These are phyloP conservation scores for Agaricales sp. DNA, from an alignment of 1,284 basidiomycete genomes.

Conservation along the genomic window DNA sequence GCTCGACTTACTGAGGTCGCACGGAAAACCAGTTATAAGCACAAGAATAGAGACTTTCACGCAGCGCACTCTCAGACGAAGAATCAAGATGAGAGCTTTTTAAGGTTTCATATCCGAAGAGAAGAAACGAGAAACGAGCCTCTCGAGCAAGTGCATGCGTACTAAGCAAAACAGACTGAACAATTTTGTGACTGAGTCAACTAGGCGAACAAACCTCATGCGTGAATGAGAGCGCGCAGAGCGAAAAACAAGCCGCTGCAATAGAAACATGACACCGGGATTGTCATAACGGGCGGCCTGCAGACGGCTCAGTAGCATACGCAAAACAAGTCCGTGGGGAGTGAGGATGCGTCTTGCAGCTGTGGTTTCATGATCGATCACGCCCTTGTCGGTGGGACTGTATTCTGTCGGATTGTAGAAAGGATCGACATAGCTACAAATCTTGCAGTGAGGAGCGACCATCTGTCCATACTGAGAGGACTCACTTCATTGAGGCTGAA, in stretches of 20 bases:
- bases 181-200: no score
- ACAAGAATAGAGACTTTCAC: conserved; percentile 69
- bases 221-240: conserved; percentile 57
- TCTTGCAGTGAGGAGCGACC: conserved; percentile 2
- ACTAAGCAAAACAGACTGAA: conserved; percentile 41
- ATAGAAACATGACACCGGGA: conserved; percentile 76
- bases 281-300: conserved; percentile 90
- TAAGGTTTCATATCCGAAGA: conserved; percentile 90
- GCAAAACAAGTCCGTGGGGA: conserved; percentile 80
- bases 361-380: conserved; percentile 65
- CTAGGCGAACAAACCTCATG: conserved; percentile 50
- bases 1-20: conserved; percentile 63
- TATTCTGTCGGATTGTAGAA: conserved; percentile 85
- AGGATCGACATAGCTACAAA: conserved; percentile 71
- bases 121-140: conserved; percentile 78
- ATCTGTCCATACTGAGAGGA: no score
- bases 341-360: conserved; percentile 69
- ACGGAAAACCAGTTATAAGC: conserved; percentile 93
- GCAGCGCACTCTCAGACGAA: conserved; percentile 70
- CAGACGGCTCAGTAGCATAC: conserved; percentile 88
- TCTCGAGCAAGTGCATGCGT: conserved; percentile 91
- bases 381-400: conserved; percentile 82
- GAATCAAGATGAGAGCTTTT: conserved; percentile 84
- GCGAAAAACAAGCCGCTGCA: conserved; percentile 77
- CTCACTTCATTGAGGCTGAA: conserved; percentile 71